phyloP scores from a whole-genome alignment of 495 filamentous ascomycete species.

The Beverwykella pulmonaria region DNA sequence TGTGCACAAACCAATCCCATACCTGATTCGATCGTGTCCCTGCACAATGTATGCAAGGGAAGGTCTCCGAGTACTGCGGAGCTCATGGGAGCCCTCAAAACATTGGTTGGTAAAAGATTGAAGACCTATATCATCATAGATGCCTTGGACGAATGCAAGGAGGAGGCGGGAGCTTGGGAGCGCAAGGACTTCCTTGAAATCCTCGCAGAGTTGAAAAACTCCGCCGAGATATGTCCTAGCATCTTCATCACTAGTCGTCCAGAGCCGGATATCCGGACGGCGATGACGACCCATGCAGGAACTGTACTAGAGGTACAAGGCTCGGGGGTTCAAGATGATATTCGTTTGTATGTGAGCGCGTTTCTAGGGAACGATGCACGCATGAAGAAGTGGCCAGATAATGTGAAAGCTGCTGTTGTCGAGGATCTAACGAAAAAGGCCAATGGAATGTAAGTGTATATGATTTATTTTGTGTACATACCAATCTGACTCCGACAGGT shows the following conservation, averaged over 20 bases:
- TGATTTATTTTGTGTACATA: neutral
- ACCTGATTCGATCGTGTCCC: neutral
- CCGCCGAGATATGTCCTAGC: neutral
- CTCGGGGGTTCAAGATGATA: neutral
- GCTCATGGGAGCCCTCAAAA: neutral
- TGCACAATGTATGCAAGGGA: neutral
- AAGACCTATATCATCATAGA: neutral
- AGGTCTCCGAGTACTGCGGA: neutral
- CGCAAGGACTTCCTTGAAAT: neutral
- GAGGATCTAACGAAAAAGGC: neutral
- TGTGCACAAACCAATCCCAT: neutral
- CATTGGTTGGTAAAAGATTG: neutral
- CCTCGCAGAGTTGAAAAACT: neutral
- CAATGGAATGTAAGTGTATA: neutral
- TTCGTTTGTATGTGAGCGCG: neutral
- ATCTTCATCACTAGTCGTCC: neutral
- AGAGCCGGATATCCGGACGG: neutral
- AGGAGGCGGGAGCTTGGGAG: neutral
- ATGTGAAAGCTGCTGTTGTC: neutral
- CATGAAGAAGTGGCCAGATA: neutral
- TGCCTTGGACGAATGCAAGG: neutral
- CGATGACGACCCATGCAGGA: neutral
- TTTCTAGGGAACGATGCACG: neutral
- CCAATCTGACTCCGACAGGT: neutral
- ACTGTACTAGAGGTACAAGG: neutral